Base-by-base conservation (phyloP, 371 early-diverging fungal genomes). In the Funneliformis caledonium region DNA sequence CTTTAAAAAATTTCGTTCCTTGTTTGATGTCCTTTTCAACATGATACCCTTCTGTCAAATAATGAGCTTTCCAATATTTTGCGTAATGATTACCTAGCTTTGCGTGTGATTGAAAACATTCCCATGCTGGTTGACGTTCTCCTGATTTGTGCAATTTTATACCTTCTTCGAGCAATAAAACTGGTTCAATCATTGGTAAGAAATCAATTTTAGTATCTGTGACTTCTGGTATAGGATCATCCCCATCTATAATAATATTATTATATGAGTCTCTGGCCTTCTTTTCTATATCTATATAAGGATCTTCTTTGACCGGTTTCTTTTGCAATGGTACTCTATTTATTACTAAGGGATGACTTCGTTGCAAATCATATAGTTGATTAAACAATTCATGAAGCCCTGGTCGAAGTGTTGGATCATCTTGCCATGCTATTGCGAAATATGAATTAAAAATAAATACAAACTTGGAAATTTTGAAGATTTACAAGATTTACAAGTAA, bases 41-140 rank as follows among this genome's bases (percentile, higher is more conserved):
- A 70, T 59, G 31, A 60, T 70, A 79, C 6, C 80, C 80, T 79
- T 79, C 80, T 9, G 48, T 68, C 59, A 79, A 70, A 72, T 79
- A 79, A 56, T 70, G 65, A 4, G 69, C 80, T 79, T 70, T 37
- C 80, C 80, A 79, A 22, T 79, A 79, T 70, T 48, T 79, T 22
- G 80, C 80, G 7, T 56, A 33, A 19, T 45, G 50, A 59, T 79
- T 79, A 31, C 61, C 72, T 1, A 79, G 14, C 14, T 70, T 19
- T 3, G 70, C 72, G 19, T 79, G 80, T 0, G 70, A 48, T 33
- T 68, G 42, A 72, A 79, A 79, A 68, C 80, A 79, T 79, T 79
- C 72, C 80, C 80, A 79, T 2, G 80, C 80, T 5, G n/a, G 50
- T 47, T 33, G 12, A 31, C 22, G 31, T 16, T 79, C 70, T 9